These are phyloP conservation scores for Ostreobium quekettii DNA, from an alignment of 139 green algal genomes.

Conservation along the genomic window DNA sequence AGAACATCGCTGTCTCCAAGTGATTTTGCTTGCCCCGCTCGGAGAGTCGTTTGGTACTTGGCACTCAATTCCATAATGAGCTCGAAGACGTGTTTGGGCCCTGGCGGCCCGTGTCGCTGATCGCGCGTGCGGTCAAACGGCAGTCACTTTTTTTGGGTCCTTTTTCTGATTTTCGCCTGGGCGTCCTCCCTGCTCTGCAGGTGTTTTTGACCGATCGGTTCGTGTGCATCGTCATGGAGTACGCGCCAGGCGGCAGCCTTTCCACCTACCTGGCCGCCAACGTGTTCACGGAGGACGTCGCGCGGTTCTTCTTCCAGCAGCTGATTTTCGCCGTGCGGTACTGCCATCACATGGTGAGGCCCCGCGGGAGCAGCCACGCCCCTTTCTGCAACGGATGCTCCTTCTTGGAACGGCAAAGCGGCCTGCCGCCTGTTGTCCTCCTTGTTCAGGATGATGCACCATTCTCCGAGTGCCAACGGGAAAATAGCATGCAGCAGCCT, in stretches of 20 bases:
- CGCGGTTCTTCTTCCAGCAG: constrained; percentile 64
- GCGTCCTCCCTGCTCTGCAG: constrained; percentile 21
- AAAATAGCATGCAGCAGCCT: too few relatives aligned
- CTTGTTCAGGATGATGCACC: too few relatives aligned
- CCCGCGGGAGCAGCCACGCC: too few relatives aligned
- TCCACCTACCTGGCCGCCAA: constrained; percentile 24
- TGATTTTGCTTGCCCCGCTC: neutral
- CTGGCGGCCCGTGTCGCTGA: too few relatives aligned
- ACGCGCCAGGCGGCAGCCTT: constrained; percentile 79
- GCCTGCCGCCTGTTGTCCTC: too few relatives aligned
- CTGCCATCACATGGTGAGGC: too few relatives aligned
- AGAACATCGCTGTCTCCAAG: neutral
- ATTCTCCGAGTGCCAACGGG: too few relatives aligned
- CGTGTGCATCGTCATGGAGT: constrained; percentile 93
- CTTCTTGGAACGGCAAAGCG: too few relatives aligned
- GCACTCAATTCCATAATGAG: constrained; percentile 89
- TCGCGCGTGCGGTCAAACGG: too few relatives aligned
- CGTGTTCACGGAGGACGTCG: constrained; percentile 40
- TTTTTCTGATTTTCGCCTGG: neutral
- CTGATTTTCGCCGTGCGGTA: constrained; percentile 56
- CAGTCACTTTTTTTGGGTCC: too few relatives aligned
- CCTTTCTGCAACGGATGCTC: too few relatives aligned
- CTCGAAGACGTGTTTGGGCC: too few relatives aligned
- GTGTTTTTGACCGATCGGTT: constrained; percentile 75
- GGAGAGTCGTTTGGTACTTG: constrained; percentile 41